phyloP scores from a whole-genome alignment of 306 rosid genomes.

The apple (Malus domestica) region DNA sequence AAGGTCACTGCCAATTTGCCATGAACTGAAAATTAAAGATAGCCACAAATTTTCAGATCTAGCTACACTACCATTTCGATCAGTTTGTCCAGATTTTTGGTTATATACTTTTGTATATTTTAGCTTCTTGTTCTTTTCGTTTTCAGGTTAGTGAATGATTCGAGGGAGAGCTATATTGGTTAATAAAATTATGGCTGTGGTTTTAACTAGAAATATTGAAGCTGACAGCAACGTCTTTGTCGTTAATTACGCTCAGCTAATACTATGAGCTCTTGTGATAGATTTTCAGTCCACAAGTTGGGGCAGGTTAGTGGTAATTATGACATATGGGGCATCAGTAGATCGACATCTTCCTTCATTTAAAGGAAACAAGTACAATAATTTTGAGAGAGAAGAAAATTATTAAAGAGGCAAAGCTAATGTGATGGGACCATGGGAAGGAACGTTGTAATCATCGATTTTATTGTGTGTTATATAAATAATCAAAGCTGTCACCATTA shows the following conservation, averaged over 20 bases:
- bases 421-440: neutral
- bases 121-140: neutral
- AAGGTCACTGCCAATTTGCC: neutral
- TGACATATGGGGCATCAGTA: neutral
- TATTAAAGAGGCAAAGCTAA: neutral
- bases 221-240: neutral
- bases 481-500: too few relatives aligned
- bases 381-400: neutral
- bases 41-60: neutral
- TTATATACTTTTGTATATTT: neutral
- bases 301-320: neutral
- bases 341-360: neutral
- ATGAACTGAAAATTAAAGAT: neutral
- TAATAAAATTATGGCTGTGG: neutral
- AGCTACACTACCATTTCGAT: neutral
- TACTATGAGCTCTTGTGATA: neutral
- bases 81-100: neutral
- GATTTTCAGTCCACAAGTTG: neutral
- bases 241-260: neutral
- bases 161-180: neutral
- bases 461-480: too few relatives aligned
- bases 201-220: neutral
- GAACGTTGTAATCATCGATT: neutral
- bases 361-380: neutral
- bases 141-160: neutral